Percentiles rank a stretch among this genome's conserved stretches.
Conservation (phyloP, 2,329 filamentous ascomycete genomes). For the Xylogone sp. region DNA sequence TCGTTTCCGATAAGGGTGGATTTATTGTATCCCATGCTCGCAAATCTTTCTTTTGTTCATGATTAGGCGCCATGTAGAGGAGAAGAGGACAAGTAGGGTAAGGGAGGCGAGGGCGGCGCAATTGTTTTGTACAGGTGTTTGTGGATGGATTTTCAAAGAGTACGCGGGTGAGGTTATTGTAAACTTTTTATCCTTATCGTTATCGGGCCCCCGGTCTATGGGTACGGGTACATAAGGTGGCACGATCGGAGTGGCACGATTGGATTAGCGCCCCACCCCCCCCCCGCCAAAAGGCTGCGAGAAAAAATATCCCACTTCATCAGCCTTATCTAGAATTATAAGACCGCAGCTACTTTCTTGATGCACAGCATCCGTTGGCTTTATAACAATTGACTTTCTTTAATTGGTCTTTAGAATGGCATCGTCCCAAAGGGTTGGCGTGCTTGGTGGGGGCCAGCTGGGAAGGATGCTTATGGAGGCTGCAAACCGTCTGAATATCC, state of each 20-base stretch:
- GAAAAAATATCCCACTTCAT: not conserved
- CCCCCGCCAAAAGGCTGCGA: not conserved
- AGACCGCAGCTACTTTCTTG: not conserved
- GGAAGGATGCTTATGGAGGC: constrained; percentile 92
- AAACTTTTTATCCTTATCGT: too few relatives aligned
- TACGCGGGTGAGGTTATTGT: too few relatives aligned
- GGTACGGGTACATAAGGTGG: not conserved
- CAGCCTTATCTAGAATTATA: not conserved
- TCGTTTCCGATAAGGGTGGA: constrained; percentile 74
- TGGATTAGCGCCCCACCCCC: not conserved
- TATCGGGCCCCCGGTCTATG: not conserved
- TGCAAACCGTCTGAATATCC: constrained; percentile 73
- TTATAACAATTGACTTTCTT: not conserved
- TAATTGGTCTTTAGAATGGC: not conserved
- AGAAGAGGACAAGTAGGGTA: too few relatives aligned
- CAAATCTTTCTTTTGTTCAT: constrained; percentile 38
- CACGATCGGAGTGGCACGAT: too few relatives aligned
- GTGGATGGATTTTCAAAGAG: not conserved
- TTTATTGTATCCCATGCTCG: constrained; percentile 66
- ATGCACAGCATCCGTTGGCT: not conserved
- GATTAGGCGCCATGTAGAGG: constrained; percentile 21
- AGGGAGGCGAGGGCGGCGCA: not conserved
- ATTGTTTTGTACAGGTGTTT: not conserved
- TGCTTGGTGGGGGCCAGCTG: constrained; percentile 67
- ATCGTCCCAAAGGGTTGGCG: constrained; percentile 29